Base-by-base conservation (phyloP, 2,329 filamentous ascomycete species). In the Paradendryphiella salina region DNA sequence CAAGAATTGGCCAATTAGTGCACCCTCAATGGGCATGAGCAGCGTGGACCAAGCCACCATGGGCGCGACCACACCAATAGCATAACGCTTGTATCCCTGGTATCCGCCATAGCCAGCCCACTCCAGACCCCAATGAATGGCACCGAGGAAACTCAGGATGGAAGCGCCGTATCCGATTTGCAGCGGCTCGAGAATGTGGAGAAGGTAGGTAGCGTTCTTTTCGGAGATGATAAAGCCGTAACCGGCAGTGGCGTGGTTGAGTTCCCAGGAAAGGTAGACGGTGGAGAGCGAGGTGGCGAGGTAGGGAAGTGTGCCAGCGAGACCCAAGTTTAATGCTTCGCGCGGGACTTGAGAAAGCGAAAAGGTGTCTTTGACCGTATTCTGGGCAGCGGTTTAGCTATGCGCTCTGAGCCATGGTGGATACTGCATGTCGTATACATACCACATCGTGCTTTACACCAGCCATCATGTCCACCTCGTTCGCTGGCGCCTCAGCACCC, bases 91-190 rank as follows among this genome's bases (percentile, higher is more conserved):
- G 63, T 88, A 89, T 45, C 89, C 88, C 50, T 88, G 86, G 55
- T 81, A 64, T 67, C 83, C 74, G 73, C 86, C 76, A 72, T 80
- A 86, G 76, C 87, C 77, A 42, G 88, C 88, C 72, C 87, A 95
- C 75, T 96, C 91, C 14, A 96, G 80, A 48, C 92, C 92, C 88
- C 93, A 96, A 75, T 96, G 93, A 65, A 96, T 86, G 28, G 92
- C 92, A 36, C 93, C 93, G 1, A 96, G 83, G 80, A 96, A 96
- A 21, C 91, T 96, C 64, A 96, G 88, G 65, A 96, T 94, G 50
- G 95, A 85, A 39, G 92, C 93, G 47, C 93, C 92, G 65, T 95
- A 96, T 52, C 90, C 92, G 46, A 96, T 82, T 74, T 96, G 93
- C 45, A 96, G 76, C 10, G 91, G 91, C 76, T 96, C 91, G 23